Evolutionary conservation across 1,139 yeast genomes (phyloP).

Genomic region (Saccharomyces hybrid): DNA sequence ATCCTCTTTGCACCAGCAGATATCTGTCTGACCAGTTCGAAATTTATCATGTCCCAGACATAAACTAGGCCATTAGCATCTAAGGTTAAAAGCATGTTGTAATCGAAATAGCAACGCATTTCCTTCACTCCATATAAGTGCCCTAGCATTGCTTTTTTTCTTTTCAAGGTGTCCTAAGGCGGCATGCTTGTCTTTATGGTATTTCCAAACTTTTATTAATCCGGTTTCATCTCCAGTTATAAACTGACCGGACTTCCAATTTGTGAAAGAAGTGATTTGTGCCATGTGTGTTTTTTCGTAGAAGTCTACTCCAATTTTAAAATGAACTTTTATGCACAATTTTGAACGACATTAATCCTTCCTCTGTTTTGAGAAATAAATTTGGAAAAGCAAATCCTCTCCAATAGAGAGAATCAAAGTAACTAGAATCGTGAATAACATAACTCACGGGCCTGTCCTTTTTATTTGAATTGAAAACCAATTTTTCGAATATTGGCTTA

Average conservation of each 20-base stretch:
- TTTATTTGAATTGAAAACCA: background rate
- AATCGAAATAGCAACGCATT: constrained; percentile 43
- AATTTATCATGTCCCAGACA: constrained; percentile 54
- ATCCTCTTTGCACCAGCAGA: constrained; percentile 29
- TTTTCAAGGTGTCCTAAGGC: constrained; percentile 3
- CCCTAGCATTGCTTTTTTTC: constrained; percentile 41
- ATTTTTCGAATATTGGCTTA: background rate
- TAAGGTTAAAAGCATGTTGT: constrained; percentile 44
- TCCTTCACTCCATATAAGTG: constrained; percentile 41
- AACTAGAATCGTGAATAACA: background rate
- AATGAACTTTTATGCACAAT: background rate
- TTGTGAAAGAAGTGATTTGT: constrained; percentile 23
- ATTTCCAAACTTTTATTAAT: constrained; percentile 47
- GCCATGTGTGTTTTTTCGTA: constrained; percentile 21
- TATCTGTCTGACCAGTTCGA: constrained; percentile 42
- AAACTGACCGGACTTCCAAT: constrained; percentile 31
- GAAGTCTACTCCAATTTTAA: background rate
- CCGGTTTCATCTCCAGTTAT: constrained; percentile 53
- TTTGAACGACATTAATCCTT: background rate
- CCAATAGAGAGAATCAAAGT: background rate
- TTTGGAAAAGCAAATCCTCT: background rate
- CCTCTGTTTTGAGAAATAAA: background rate
- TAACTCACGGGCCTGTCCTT: background rate
- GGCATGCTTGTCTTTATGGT: background rate
- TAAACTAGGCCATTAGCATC: constrained; percentile 46